Evolutionary conservation across 1,284 basidiomycete genomes (phyloP).

Genomic region (Trichosporon coremiiforme): DNA sequence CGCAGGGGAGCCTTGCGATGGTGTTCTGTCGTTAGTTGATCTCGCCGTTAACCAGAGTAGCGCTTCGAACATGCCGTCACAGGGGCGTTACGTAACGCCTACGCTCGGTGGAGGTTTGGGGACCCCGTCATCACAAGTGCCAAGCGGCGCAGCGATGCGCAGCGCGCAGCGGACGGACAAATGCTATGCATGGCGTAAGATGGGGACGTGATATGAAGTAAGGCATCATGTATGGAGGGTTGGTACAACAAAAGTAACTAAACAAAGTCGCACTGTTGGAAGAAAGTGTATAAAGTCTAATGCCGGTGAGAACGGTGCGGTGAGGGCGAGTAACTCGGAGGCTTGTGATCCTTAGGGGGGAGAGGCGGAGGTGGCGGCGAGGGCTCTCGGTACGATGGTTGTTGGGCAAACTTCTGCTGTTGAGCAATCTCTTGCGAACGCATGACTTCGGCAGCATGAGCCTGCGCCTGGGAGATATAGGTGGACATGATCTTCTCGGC

Average conservation of each 20-base stretch:
- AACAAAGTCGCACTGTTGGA: not conserved
- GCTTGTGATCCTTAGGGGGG: constrained; percentile 6
- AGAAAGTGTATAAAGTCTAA: not conserved
- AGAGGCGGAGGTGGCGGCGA: constrained; percentile 9
- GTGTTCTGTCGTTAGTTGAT: not conserved
- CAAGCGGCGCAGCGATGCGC: too few species aligned
- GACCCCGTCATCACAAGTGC: not conserved
- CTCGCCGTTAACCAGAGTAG: not conserved
- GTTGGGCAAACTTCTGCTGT: constrained; percentile 1
- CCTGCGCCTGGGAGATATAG: constrained; percentile 10
- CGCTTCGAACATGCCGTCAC: constrained; percentile 5
- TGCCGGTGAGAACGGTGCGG: not conserved
- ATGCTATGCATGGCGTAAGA: constrained; percentile 3
- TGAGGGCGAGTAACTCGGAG: not conserved
- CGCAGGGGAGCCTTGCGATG: constrained; percentile 13
- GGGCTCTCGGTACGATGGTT: not conserved
- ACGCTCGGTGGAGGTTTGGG: not conserved
- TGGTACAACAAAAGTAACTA: not conserved
- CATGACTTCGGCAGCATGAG: constrained; percentile 12
- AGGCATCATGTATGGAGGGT: not conserved
- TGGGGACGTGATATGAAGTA: not conserved
- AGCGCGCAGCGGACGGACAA: not conserved
- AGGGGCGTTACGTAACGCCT: constrained; percentile 1
- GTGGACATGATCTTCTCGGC: constrained; percentile 16
- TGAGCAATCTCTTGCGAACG: constrained; percentile 7